Evolutionary conservation across 2,329 filamentous ascomycete species (phyloP).

Genomic region (Diplodia corticola): DNA sequence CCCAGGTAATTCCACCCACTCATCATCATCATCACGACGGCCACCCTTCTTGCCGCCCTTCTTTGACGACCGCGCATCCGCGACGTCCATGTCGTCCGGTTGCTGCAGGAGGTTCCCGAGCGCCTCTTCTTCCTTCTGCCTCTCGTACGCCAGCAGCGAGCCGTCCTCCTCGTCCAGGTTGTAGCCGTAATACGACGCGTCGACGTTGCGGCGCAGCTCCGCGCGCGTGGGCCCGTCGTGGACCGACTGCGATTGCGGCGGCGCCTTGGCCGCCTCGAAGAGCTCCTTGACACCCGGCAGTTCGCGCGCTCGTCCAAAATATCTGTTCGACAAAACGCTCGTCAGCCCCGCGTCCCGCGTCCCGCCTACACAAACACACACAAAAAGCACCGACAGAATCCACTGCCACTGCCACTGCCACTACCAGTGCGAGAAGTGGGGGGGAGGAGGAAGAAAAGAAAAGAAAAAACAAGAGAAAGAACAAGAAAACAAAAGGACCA

Average conservation of each 20-base stretch:
- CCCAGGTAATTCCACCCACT: slow-evolving; percentile 84
- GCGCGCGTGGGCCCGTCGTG: slow-evolving; percentile 65
- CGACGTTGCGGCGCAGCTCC: slow-evolving; percentile 73
- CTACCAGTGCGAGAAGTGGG: no score
- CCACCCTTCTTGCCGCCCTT: slow-evolving; percentile 28
- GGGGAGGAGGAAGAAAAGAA: no score
- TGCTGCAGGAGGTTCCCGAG: slow-evolving; percentile 65
- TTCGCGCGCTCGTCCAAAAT: slow-evolving; percentile 88
- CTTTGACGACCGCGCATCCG: not conserved
- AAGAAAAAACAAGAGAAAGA: not conserved
- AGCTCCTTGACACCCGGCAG: slow-evolving; percentile 95
- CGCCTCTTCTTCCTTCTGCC: slow-evolving; percentile 78
- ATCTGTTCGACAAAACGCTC: slow-evolving; percentile 39
- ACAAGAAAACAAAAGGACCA: not conserved
- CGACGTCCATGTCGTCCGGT: slow-evolving; percentile 54
- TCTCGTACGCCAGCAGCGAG: slow-evolving; percentile 76
- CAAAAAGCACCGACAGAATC: not conserved
- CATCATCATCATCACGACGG: slow-evolving; percentile 35
- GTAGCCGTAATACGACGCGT: slow-evolving; percentile 95
- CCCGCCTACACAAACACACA: no score
- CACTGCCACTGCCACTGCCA: no score
- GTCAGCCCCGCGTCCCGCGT: not conserved
- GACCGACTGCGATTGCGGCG: slow-evolving; percentile 44
- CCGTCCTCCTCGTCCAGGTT: slow-evolving; percentile 90
- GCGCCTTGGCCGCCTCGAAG: slow-evolving; percentile 69